phyloP scores from a whole-genome alignment of 805 yeast genomes.

The Kodamaea kakaduensis region DNA sequence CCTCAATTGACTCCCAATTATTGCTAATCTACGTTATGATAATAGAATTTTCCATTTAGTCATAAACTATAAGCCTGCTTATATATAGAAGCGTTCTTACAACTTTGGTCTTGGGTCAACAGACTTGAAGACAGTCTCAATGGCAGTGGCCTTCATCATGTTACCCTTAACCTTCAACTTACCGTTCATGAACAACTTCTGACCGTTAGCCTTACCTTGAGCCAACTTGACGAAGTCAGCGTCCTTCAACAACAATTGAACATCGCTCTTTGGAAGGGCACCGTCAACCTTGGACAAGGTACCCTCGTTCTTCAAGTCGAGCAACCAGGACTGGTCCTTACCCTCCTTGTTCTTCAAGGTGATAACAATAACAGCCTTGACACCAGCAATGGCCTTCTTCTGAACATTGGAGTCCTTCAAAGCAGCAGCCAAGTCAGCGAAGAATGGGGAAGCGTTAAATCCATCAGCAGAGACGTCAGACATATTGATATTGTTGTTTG shows the following conservation, averaged over 20 bases:
- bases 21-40: too few species aligned
- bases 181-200: constrained; percentile 78
- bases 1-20: too few species aligned
- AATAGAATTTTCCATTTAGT: constrained; percentile 1
- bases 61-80: constrained; percentile 10
- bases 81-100: constrained; percentile 22
- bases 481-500: constrained; percentile 13
- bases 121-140: constrained; percentile 62
- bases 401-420: constrained; percentile 33
- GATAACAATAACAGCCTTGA: constrained; percentile 62
- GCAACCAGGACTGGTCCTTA: constrained; percentile 57
- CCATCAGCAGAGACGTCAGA: constrained; percentile 32
- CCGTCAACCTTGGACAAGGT: constrained; percentile 38
- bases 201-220: constrained; percentile 78
- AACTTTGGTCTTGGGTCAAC: constrained; percentile 44
- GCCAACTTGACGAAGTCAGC: constrained; percentile 68
- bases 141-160: constrained; percentile 82
- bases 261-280: constrained; percentile 52
- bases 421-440: constrained; percentile 37
- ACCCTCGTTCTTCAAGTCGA: constrained; percentile 65
- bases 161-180: constrained; percentile 85
- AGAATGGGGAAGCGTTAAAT: constrained; percentile 41
- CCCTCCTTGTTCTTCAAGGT: constrained; percentile 62
- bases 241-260: constrained; percentile 62
- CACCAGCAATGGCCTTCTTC: constrained; percentile 41